phyloP scores from a whole-genome alignment of 345 rosid genomes.

The Brassica cretica region DNA sequence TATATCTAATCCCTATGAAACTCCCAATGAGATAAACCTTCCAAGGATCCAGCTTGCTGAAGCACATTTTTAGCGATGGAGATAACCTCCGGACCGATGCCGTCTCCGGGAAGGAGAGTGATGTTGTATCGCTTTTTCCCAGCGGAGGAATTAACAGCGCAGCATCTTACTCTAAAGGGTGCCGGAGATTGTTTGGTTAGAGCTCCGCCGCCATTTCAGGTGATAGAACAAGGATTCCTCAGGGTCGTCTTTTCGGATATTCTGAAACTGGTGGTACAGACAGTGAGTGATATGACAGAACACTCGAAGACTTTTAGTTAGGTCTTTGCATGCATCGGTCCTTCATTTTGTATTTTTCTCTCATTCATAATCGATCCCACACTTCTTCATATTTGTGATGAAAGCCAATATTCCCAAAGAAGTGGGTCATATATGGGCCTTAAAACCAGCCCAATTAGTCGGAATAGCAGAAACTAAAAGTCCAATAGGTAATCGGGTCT shows the following conservation, averaged over 20 bases:
- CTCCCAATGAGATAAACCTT: conserved; percentile 53
- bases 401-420: neutral
- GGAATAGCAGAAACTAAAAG: neutral
- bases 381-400: neutral
- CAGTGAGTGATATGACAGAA: neutral
- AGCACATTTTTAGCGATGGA: conserved; percentile 73
- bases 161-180: conserved; percentile 50
- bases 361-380: neutral
- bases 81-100: conserved; percentile 91
- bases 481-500: conserved; percentile 6
- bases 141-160: conserved; percentile 43
- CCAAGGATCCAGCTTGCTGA: conserved; percentile 66
- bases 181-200: conserved; percentile 32
- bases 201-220: conserved; percentile 49
- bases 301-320: neutral
- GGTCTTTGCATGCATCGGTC: neutral
- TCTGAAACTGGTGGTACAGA: neutral
- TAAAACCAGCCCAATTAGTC: neutral
- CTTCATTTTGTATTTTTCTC: neutral
- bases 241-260: neutral
- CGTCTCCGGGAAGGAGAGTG: conserved; percentile 92
- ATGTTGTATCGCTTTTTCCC: conserved; percentile 59
- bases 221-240: neutral
- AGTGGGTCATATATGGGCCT: neutral
- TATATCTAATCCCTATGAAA: neutral